Percentiles rank a stretch among this genome's conserved stretches.
Conservation (phyloP, 2,329 filamentous ascomycete genomes). For the Penicillium crustosum region DNA sequence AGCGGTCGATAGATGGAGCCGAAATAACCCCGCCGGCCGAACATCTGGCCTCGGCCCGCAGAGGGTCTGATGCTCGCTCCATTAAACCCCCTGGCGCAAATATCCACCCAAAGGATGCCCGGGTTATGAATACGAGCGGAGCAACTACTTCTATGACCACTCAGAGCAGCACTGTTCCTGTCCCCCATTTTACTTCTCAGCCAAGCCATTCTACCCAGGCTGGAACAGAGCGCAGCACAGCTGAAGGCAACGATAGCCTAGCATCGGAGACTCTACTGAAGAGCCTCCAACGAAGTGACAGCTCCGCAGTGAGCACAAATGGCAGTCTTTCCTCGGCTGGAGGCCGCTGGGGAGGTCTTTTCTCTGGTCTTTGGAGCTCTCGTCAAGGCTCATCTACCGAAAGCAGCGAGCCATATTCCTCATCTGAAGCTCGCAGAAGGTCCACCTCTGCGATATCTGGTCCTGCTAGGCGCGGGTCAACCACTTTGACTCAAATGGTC, state of each 20-base stretch:
- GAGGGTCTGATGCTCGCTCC: conserved; percentile 47
- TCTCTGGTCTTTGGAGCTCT: conserved; percentile 57
- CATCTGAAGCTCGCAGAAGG: conserved; percentile 28
- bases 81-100: conserved; percentile 45
- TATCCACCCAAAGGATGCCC: conserved; percentile 47
- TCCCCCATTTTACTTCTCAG: conserved; percentile 55
- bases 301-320: conserved; percentile 46
- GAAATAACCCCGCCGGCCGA: conserved; percentile 30
- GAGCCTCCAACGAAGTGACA: conserved; percentile 55
- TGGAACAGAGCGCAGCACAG: conserved; percentile 23
- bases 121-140: conserved; percentile 49
- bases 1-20: conserved; percentile 35
- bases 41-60: conserved; percentile 27
- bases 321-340: conserved; percentile 48
- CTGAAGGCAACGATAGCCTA: conserved; percentile 42
- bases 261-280: conserved; percentile 58
- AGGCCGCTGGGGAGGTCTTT: conserved; percentile 57
- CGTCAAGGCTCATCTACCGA: conserved; percentile 51
- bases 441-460: conserved; percentile 31
- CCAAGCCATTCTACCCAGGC: conserved; percentile 32
- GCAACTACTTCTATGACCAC: conserved; percentile 54
- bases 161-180: conserved; percentile 50
- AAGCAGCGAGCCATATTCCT: conserved; percentile 26
- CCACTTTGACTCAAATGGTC: conserved; percentile 38
- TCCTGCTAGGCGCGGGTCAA: conserved; percentile 26